Evolutionary conservation across 2,329 filamentous ascomycete species (phyloP), one percentile per base, ranked within the genome.

Genomic region (Diaporthe sp.): DNA sequence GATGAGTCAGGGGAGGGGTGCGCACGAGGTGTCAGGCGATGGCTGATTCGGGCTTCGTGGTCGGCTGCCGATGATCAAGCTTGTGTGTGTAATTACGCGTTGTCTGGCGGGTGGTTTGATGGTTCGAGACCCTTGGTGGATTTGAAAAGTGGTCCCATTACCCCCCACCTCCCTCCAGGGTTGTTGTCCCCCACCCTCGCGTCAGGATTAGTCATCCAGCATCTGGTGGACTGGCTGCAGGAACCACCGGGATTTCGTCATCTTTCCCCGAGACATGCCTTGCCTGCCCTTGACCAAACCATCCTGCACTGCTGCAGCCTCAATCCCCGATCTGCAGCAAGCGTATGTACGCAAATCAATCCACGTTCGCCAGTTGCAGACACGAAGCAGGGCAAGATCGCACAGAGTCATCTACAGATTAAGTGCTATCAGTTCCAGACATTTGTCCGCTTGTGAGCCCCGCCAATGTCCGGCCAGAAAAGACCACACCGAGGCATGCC

Each of bases 71-170:
- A 44, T 55, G 56, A 42, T 39, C n/a, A 30, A 63, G 17, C n/a
- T 7, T 17, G n/a, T n/a, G n/a, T n/a, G n/a, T n/a, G n/a, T n/a
- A 19, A 39, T 44, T 30, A 44, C 56, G 37, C 50, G 25, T 39
- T 53, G 47, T 71, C 70, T 42, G 35, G 32, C 32, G 15, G 17
- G 44, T 68, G n/a, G 53, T 71, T 53, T 39, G 70, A 53, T 63
- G 42, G 50, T 63, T 55, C 39, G 56, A 53, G 44, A 55, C 10
- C 19, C 13, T 25, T 17, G 10, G 47, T 42, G 32, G 55, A 22
- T 12, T 63, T 53, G 63, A 68, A 53, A 68, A 68, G 63, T 68
- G 63, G 63, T 12, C 22, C 22, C 63, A 32, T 2, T n/a, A n/a
- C 2, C 25, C 27, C 27, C 61, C 42, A 10, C 47, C 32, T 9